These are phyloP conservation scores for Brassica napus DNA, from an alignment of 345 rosid species.

Conservation along the genomic window DNA sequence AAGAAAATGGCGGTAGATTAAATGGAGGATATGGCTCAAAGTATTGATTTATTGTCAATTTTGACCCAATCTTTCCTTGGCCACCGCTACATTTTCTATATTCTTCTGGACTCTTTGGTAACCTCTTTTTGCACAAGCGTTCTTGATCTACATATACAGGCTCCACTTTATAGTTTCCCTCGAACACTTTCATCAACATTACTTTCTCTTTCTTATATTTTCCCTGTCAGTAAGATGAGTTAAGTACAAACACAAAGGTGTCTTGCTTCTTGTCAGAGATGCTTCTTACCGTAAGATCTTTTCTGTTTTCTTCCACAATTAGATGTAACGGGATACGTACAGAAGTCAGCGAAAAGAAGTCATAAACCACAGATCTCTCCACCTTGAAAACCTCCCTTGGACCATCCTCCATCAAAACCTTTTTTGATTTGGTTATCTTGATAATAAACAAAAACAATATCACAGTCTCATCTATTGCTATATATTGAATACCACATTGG, in stretches of 20 bases:
- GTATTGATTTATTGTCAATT: slow-evolving; percentile 62
- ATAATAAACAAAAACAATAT: not conserved
- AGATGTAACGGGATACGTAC: not conserved
- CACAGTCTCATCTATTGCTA: not conserved
- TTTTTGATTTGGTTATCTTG: slow-evolving; percentile 4
- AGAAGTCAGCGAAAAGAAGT: not conserved
- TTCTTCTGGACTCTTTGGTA: slow-evolving; percentile 63
- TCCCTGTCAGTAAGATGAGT: slow-evolving; percentile 40
- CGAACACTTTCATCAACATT: slow-evolving; percentile 67
- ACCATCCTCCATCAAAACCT: not conserved
- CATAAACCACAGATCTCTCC: not conserved
- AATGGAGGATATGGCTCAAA: slow-evolving; percentile 63
- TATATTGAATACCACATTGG: not conserved
- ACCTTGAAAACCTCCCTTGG: not conserved
- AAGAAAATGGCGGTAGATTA: slow-evolving; percentile 78
- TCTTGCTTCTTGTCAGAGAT: not conserved
- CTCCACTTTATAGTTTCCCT: slow-evolving; percentile 68
- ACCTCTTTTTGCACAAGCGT: slow-evolving; percentile 52
- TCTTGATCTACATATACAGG: slow-evolving; percentile 63
- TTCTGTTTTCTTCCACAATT: not conserved
- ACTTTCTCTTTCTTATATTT: slow-evolving; percentile 66
- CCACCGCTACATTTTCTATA: slow-evolving; percentile 62
- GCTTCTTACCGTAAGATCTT: slow-evolving; percentile 7
- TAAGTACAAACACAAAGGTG: not conserved
- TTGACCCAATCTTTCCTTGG: slow-evolving; percentile 72